Percentiles rank a stretch among this genome's conserved stretches.
Conservation (phyloP, 768 basidiomycete species). For the Daedaleopsis sinensis region DNA sequence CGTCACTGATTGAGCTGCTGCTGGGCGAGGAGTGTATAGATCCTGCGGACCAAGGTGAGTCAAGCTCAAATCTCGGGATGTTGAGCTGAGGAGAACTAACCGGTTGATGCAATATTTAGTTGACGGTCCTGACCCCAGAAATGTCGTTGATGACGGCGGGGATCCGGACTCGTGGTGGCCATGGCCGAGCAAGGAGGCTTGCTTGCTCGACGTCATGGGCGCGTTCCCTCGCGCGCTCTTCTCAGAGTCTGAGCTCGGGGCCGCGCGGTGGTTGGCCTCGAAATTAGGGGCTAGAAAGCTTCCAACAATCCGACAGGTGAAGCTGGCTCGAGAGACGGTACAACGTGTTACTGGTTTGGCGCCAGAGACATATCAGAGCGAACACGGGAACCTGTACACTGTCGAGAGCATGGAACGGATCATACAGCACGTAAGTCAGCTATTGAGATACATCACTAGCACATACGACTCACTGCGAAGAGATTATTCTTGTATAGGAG, state of each 20-base stretch:
- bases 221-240: conserved; percentile 21
- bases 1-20: too few species aligned
- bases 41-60: too few species aligned
- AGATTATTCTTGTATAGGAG: too few species aligned
- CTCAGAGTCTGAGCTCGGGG: conserved; percentile 20
- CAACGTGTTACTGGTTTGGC: background rate
- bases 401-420: background rate
- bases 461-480: too few species aligned
- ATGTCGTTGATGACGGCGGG: background rate
- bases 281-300: conserved; percentile 4
- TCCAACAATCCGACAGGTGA: conserved; percentile 12
- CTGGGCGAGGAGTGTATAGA: too few species aligned
- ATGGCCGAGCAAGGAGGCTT: conserved; percentile 2
- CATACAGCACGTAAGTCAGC: background rate
- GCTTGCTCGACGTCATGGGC: conserved; percentile 10
- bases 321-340: conserved; percentile 6
- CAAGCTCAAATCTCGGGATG: too few species aligned
- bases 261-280: conserved; percentile 15
- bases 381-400: background rate
- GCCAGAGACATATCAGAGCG: background rate
- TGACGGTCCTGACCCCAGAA: background rate
- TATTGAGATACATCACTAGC: too few species aligned
- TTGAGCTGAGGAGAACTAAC: too few species aligned
- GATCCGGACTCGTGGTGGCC: background rate
- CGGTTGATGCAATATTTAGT: too few species aligned